Evolutionary conservation across 129 eudicot species (phyloP), one percentile per base, ranked within the genome.

Genomic region (carrot (Daucus carota)): DNA sequence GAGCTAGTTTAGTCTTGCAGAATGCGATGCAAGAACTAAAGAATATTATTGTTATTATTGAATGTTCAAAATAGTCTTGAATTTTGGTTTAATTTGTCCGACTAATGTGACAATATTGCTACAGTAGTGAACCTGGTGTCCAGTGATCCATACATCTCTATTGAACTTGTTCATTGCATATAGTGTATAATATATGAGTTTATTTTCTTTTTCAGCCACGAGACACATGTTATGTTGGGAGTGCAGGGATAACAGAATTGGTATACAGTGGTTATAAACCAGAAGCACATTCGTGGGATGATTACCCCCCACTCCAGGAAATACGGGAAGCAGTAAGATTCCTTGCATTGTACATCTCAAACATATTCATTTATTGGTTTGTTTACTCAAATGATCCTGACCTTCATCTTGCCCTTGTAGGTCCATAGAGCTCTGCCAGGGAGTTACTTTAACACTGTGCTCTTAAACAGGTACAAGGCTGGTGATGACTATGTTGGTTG

Each of bases 401-500:
- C 75, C 75, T 69, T 63, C 15, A 34, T 31, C 73, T 33, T 77
- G 4, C 59, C 32, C 38, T 48, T 83, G 46, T 76, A 93, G 98
- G 96, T 94, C 43, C 92, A 87, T 73, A 57, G 83, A 70, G 93
- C 92, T 42, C 73, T 94, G 74, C 98, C 96, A 8, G 93, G 92
- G 73, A 85, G 86, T 79, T 76, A 78, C 72, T 94, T 89, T 74
- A 94, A 94, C 82, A 94, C 92, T 87, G 77, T 94, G 67, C 86
- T 94, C 70, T 50, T 94, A 33, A 94, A 91, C 82, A 86, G 97
- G 86, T 94, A 94, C 76, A 91, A 87, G 48, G 93, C 83, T 65
- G 96, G 97, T 34, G 78, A 87, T 78, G 97, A 94, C 87, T 86
- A 87, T 83, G 98, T 94, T 54, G 96, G 97, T 73, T 94, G 98